Base-by-base conservation (phyloP, 148 eudicot genomes). In the Selenicereus undatus region DNA sequence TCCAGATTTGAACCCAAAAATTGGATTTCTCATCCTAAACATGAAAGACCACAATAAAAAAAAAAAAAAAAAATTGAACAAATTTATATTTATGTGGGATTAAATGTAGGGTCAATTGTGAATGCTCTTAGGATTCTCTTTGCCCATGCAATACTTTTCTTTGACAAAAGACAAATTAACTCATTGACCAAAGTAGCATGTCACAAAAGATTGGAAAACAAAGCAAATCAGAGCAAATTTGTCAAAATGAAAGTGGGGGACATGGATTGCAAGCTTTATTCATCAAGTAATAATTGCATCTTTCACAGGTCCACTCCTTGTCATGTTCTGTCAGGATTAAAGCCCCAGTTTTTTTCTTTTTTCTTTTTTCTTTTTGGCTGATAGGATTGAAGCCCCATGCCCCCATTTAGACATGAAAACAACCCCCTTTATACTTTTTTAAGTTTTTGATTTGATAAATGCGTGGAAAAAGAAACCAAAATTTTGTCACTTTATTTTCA, bases 231-330 rank as follows among this genome's bases (percentile, higher is more conserved):
- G 20, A 17, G 64, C 64, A 58, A 58, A 58, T 22, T 62, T 62
- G 68, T 62, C 68, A 62, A 62, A 62, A 62, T 62, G 68, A 24
- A 62, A 62, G 68, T 62, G 68, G 68, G 68, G 68, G 21, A 16
- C 68, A 62, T 16, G n/a, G 21, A 16, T 56, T 56, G 62, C 62
- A 56, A 56, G 22, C 22, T 14, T 56, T 56, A 16, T 16, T 11
- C 16, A 56, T 56, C 20, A 17, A 56, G 7, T 56, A 56, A 21
- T 62, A 7, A 62, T 62, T 62, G 26, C 10, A 22, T 62, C 17
- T 62, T 62, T 62, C 27, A 7, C 3, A 62, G 68, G 68, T 62
- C 68, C 68, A 62, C 68, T 8, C 68, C 68, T 20, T 24, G 22
- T 16, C 68, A 21, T 11, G 9, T n/a, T n/a, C 4, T 62, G 68